phyloP scores from a whole-genome alignment of 139 green algal genomes.

The Haematococcus sp. region DNA sequence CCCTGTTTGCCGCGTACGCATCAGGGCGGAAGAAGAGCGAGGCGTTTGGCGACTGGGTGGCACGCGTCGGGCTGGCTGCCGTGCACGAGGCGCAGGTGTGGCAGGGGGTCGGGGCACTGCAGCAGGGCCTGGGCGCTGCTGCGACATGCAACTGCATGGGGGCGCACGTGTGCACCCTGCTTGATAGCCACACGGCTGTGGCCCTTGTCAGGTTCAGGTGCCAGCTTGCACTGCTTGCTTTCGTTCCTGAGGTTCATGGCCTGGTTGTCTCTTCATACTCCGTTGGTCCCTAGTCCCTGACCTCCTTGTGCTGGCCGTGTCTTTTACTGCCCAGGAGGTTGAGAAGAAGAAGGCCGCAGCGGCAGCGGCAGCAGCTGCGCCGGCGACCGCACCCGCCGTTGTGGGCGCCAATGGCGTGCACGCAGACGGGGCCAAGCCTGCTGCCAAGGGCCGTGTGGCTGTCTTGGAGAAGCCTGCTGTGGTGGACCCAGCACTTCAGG shows the following conservation, averaged over 20 bases:
- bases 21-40: constrained; percentile 48
- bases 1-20: constrained; percentile 78
- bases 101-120: too few species aligned
- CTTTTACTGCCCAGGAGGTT: background rate
- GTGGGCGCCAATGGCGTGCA: background rate
- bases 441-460: background rate
- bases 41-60: constrained; percentile 88
- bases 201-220: background rate
- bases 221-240: too few species aligned
- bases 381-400: background rate
- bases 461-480: background rate
- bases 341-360: background rate
- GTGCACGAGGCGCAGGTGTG: constrained; percentile 42
- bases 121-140: constrained; percentile 26
- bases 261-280: too few species aligned
- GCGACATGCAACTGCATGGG: background rate
- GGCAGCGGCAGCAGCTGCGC: background rate
- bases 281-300: too few species aligned
- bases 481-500: background rate
- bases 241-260: too few species aligned
- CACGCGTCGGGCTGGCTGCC: constrained; percentile 57
- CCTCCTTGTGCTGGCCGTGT: background rate
- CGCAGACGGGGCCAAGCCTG: background rate
- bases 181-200: constrained; percentile 13
- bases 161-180: too few species aligned